Conservation (phyloP, 2,329 filamentous ascomycete species). For the Biscogniauxia mediterranea region DNA sequence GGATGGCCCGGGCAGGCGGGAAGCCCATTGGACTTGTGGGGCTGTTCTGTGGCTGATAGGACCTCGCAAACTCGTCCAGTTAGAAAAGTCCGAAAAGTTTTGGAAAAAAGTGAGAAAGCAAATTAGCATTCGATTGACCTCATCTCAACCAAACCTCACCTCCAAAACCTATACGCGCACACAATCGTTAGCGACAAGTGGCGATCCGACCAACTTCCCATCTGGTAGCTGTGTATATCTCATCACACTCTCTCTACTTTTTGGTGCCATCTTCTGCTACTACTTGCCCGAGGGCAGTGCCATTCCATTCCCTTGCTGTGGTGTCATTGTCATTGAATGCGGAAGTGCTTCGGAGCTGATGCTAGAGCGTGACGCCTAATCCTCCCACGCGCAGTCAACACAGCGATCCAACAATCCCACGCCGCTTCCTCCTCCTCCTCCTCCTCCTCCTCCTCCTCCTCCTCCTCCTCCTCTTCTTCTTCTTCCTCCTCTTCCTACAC, state of each 20-base stretch:
- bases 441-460: too few relatives aligned
- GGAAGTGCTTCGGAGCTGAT: slow-evolving; percentile 26
- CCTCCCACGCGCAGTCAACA: slow-evolving; percentile 13
- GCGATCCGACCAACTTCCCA: slow-evolving; percentile 3
- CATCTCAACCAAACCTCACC: slow-evolving; percentile 14
- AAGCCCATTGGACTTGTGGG: too few relatives aligned
- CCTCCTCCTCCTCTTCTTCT: background rate
- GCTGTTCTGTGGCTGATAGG: background rate
- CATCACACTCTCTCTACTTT: slow-evolving; percentile 6
- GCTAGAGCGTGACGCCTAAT: slow-evolving; percentile 16
- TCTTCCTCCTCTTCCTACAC: background rate
- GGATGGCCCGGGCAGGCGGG: too few relatives aligned
- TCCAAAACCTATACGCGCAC: background rate
- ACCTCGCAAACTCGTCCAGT: background rate
- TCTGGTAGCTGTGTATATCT: background rate
- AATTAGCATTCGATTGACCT: slow-evolving; percentile 14
- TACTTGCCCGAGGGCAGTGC: slow-evolving; percentile 11
- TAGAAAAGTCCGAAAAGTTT: slow-evolving; percentile 21
- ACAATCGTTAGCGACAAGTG: background rate
- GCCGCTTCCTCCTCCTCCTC: background rate
- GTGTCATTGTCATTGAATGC: slow-evolving; percentile 7
- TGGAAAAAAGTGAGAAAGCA: slow-evolving; percentile 13
- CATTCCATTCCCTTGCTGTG: slow-evolving; percentile 10
- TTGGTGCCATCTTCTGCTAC: slow-evolving; percentile 4
- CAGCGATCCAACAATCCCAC: slow-evolving; percentile 6